Base-by-base conservation (phyloP, 306 rosid genomes). In the Ceratonia siliqua region DNA sequence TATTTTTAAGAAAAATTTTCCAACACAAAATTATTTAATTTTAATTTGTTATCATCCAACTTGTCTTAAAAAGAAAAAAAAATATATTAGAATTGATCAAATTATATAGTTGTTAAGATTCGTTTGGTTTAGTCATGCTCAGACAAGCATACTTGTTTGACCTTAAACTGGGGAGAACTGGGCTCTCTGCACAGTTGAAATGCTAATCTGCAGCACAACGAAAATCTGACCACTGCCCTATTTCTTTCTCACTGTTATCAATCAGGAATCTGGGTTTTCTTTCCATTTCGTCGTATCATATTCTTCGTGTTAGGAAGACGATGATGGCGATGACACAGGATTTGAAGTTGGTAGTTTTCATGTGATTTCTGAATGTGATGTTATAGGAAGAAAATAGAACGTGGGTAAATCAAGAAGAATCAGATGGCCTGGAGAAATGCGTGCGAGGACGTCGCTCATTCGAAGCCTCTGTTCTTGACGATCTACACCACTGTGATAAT, bases 401-500 rank as follows among this genome's bases (percentile, higher is more conserved):
- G 38, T 14, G 41, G 5, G 11, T 0, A 54, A 58, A 30, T 20
- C 28, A 20, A 8, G 35, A 30, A 2, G 41, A 67, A 20, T 42
- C 36, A 45, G 49, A 85, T 85, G 90, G 84, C 68, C 1, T 87
- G 84, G 87, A 65, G 82, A 64, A 83, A 76, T 48, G 78, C 81
- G 66, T 76, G 85, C 7, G 81, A 87, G 35, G 87, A 89, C 42
- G 79, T 82, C 36, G 74, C 81, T 6, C 86, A 85, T 39, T 79
- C 89, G 4, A 91, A 70, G 77, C 87, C 92, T 18, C 74, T 91
- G 33, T 91, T 91, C 71, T 62, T 89, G 48, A 82, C 92, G 55
- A 78, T 91, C 62, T 91, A 89, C 82, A 81, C 85, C 30, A 74
- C 84, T 17, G 91, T 91, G 2, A 58, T 89, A 25, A 72, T 85